These are phyloP conservation scores for Globisporangium okanoganense DNA, from an alignment of 352 stramenopile species.

Conservation along the genomic window DNA sequence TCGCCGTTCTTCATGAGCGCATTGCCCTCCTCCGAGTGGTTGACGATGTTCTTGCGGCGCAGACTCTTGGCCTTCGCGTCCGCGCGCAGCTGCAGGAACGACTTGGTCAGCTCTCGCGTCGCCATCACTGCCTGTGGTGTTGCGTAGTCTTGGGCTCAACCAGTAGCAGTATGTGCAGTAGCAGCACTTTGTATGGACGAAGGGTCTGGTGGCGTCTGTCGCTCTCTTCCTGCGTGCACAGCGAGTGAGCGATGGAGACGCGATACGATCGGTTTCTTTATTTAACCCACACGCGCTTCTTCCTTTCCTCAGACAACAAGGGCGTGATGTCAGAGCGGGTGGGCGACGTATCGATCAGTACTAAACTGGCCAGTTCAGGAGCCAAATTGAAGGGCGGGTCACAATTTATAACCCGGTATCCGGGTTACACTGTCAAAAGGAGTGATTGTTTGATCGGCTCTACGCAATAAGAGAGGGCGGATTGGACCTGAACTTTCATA, in stretches of 20 bases:
- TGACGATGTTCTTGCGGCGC: constrained; percentile 82
- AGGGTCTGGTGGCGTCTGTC: neutral
- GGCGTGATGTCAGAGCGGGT: neutral
- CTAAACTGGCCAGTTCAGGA: neutral
- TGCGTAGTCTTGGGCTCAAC: neutral
- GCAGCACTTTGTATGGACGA: neutral
- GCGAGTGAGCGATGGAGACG: neutral
- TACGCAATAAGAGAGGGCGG: too few relatives aligned
- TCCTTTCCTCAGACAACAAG: constrained; percentile 6
- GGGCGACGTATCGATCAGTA: neutral
- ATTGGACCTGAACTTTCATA: too few relatives aligned
- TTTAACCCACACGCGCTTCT: neutral
- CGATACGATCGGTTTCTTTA: constrained; percentile 7
- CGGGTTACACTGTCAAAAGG: too few relatives aligned
- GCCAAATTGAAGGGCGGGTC: neutral
- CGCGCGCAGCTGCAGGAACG: constrained; percentile 64
- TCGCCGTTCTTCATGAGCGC: constrained; percentile 61
- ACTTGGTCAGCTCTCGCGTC: constrained; percentile 71
- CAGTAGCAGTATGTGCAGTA: neutral
- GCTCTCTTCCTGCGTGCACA: neutral
- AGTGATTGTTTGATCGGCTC: too few relatives aligned
- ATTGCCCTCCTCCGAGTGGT: constrained; percentile 57
- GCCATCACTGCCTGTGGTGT: constrained; percentile 37
- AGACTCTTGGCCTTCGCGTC: constrained; percentile 83
- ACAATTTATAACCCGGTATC: neutral